Evolutionary conservation across 306 rosid genomes (phyloP), one percentile per base, ranked within the genome.

Genomic region (Lagenaria siceraria): DNA sequence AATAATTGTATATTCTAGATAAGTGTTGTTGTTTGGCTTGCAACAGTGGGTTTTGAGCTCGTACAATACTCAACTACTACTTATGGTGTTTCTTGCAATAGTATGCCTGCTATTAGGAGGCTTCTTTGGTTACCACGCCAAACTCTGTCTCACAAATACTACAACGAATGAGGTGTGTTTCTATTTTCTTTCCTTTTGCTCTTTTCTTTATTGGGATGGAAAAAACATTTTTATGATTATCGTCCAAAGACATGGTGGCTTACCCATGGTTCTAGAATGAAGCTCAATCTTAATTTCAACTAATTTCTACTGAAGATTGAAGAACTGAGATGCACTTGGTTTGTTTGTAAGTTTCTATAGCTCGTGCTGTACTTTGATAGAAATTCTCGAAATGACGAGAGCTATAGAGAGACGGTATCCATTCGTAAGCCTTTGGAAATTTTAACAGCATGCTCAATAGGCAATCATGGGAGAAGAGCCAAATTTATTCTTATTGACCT

Each of bases 101-200:
- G 77, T 90, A 74, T 81, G 86, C 52, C 83, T 95, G 89, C 86
- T 89, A 48, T 72, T 95, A 81, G 93, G 80, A 4, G 99, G 97
- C 25, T 92, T 95, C 84, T 89, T 90, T 82, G 88, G 91, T 81
- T 95, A 90, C 86, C 98, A 95, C 79, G 91, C 97, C 72, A 88
- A 90, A 54, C 97, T 95, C 38, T 92, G 97, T 86, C 89, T 95
- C 78, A 84, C 86, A 79, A 92, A 95, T 79, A 92, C 92, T 55
- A 95, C 99, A 74, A 89, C 97, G n/a, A 92, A 92, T 48, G 99
- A 95, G 99, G 99, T 95, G 65, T 75, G 52, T 54, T 75, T 33
- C 40, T 29, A 29, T 29, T 86, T 79, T 68, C 46, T 48, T 22
- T 79, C 29, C 13, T 7, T 51, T 27, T 12, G 19, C 7, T 43